Evolutionary conservation across 1,139 yeast genomes (phyloP).

Genomic region (Pneumocystis sp.): DNA sequence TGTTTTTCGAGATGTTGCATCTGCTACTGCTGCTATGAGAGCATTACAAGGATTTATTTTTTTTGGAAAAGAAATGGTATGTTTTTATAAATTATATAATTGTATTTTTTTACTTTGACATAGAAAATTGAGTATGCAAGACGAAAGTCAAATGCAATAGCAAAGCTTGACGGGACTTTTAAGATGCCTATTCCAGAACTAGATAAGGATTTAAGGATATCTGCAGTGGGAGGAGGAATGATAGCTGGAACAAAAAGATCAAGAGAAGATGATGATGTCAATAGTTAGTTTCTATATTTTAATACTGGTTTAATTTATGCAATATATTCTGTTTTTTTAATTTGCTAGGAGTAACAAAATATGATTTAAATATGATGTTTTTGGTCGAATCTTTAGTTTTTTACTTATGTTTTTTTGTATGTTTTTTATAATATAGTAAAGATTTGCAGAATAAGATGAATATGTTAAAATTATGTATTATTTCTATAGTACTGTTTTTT

Average conservation of each 20-base stretch:
- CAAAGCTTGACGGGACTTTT: conserved; percentile 23
- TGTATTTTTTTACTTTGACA: background rate
- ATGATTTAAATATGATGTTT: background rate
- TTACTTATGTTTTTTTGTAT: background rate
- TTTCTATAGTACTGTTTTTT: background rate
- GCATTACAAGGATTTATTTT: conserved; percentile 36
- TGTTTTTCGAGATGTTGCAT: conserved; percentile 34
- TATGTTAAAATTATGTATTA: background rate
- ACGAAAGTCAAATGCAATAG: conserved; percentile 22
- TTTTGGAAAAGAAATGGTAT: conserved; percentile 40
- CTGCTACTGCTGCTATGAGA: conserved; percentile 41
- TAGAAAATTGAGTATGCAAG: conserved; percentile 33
- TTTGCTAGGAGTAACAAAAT: background rate
- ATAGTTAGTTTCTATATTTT: background rate
- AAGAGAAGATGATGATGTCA: background rate
- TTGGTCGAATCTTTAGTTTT: background rate
- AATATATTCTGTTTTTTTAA: background rate
- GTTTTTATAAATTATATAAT: background rate
- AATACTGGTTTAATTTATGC: background rate
- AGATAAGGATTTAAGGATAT: background rate
- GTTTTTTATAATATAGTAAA: background rate
- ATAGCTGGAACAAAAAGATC: background rate
- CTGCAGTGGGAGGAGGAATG: background rate
- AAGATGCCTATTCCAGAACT: conserved; percentile 7
- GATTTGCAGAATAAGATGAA: background rate